Conservation (phyloP, 768 basidiomycete species). For the Lactifluus echinatus region DNA sequence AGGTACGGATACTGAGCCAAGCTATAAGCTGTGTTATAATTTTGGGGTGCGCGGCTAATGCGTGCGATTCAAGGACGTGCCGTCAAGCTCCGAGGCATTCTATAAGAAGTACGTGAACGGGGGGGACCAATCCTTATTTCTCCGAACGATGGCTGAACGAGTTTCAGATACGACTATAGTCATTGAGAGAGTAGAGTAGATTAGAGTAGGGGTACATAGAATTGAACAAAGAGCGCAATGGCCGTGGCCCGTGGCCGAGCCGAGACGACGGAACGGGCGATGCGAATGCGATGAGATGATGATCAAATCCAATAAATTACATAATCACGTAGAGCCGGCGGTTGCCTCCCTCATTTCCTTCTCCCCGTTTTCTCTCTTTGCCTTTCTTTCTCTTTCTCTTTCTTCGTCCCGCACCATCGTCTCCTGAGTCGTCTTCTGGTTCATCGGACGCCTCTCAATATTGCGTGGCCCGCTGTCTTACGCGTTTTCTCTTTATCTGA, state of each 20-base stretch:
- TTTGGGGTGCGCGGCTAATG: constrained; percentile 1
- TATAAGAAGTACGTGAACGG: constrained; percentile 59
- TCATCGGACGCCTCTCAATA: background rate
- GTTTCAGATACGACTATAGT: constrained; percentile 15
- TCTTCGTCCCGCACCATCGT: too few species aligned
- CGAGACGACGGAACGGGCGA: too few species aligned
- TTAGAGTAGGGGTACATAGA: too few species aligned
- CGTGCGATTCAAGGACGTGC: constrained; percentile 36
- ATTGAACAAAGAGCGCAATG: too few species aligned
- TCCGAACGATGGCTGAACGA: background rate
- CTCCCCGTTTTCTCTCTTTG: background rate
- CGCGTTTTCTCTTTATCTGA: background rate
- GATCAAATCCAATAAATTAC: background rate
- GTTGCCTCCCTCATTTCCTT: background rate
- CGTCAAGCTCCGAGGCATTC: constrained; percentile 75
- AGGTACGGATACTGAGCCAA: constrained; percentile 36
- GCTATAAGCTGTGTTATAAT: background rate
- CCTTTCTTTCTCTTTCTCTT: too few species aligned
- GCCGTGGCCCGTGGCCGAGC: too few species aligned
- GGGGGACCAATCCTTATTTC: background rate
- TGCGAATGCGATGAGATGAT: too few species aligned
- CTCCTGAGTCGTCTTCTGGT: too few species aligned
- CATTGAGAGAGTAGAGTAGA: too few species aligned
- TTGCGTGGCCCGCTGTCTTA: background rate
- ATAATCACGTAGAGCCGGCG: background rate